phyloP scores from a whole-genome alignment of 2,329 filamentous ascomycete species.

The Mollisia scopiformis region DNA sequence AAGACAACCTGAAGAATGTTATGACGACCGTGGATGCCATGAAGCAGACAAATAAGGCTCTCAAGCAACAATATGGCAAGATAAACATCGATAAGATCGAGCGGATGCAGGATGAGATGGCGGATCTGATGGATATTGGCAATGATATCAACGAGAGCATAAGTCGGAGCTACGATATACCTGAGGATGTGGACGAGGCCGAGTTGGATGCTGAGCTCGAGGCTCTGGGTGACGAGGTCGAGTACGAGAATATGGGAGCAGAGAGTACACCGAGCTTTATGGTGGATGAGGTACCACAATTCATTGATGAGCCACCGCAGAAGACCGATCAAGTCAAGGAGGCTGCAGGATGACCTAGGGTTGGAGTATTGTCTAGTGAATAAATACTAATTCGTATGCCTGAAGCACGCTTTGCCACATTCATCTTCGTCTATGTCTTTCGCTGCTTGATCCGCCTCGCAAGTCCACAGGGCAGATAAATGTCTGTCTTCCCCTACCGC shows the following conservation, averaged over 20 bases:
- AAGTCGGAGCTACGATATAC: conserved; percentile 87
- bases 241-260: conserved; percentile 69
- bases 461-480: no score
- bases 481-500: no score
- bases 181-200: conserved; percentile 95
- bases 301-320: conserved; percentile 89
- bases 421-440: no score
- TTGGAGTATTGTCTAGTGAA: neutral
- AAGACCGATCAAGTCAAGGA: conserved; percentile 78
- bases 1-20: conserved; percentile 96
- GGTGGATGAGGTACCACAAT: conserved; percentile 85
- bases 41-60: conserved; percentile 93
- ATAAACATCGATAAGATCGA: conserved; percentile 98
- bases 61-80: conserved; percentile 94
- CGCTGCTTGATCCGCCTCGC: no score
- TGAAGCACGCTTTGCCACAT: no score
- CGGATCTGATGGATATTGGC: conserved; percentile 93
- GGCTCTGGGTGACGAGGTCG: conserved; percentile 90
- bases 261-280: conserved; percentile 78
- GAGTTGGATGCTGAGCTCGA: conserved; percentile 97
- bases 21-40: conserved; percentile 98
- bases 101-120: conserved; percentile 98
- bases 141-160: conserved; percentile 98
- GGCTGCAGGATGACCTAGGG: conserved; percentile 57
- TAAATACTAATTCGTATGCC: no score